Conservation (phyloP, 192 early-diverging fungal species). For the Coemansia sp. region DNA sequence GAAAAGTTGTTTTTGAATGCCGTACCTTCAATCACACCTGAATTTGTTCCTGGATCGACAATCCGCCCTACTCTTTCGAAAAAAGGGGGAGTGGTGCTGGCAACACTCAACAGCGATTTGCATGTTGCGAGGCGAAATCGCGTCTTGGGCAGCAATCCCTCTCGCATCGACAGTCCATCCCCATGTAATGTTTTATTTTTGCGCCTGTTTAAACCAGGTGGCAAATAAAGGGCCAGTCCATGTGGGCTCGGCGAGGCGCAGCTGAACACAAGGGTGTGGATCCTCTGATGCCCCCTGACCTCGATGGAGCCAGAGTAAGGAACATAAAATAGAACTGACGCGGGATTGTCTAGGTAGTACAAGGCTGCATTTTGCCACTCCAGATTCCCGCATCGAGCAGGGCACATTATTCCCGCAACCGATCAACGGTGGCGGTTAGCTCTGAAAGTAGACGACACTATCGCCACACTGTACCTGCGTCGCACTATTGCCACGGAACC, state of each 20-base stretch:
- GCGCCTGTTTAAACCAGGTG: not conserved
- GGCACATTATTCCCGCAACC: not conserved
- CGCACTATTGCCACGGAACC: not conserved
- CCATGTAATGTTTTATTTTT: too few relatives aligned
- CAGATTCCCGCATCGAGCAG: not conserved
- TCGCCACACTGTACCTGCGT: not conserved
- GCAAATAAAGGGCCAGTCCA: not conserved
- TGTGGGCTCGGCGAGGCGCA: not conserved
- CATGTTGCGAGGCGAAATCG: slow-evolving; percentile 1
- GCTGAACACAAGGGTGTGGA: not conserved
- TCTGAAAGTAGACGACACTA: not conserved
- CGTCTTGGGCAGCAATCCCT: not conserved
- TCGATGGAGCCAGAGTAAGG: slow-evolving; percentile 1
- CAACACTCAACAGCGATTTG: slow-evolving; percentile 1
- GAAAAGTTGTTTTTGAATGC: slow-evolving; percentile 4
- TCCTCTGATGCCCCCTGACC: not conserved
- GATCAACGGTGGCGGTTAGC: not conserved
- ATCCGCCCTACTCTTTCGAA: not conserved
- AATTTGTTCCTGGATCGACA: slow-evolving; percentile 7
- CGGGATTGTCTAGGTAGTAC: not conserved
- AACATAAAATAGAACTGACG: not conserved
- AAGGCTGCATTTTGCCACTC: slow-evolving; percentile 1
- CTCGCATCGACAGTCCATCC: not conserved
- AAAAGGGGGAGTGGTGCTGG: not conserved
- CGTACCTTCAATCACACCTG: not conserved